Percentiles rank a stretch among this genome's conserved stretches.
Conservation (phyloP, 2,329 filamentous ascomycete genomes). For the Pleoardoris graminearum region DNA sequence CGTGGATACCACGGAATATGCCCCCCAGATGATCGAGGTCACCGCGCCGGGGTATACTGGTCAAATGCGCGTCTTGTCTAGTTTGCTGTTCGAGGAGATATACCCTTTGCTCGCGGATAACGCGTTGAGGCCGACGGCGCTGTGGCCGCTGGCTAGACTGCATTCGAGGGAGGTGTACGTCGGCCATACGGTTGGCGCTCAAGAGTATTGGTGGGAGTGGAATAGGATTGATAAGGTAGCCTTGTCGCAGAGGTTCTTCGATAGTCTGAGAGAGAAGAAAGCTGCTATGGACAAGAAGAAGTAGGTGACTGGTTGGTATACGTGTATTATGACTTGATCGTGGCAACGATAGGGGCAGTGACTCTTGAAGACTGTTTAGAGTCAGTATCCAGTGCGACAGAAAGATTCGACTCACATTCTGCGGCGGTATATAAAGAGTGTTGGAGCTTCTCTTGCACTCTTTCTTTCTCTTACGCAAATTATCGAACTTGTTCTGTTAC, state of each 20-base stretch:
- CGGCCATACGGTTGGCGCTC: slow-evolving; percentile 14
- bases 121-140: slow-evolving; percentile 6
- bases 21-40: slow-evolving; percentile 2
- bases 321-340: too few relatives aligned
- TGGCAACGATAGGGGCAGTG: too few relatives aligned
- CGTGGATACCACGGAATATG: slow-evolving; percentile 11
- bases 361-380: too few relatives aligned
- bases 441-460: too few relatives aligned
- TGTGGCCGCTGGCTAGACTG: slow-evolving; percentile 19
- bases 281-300: neutral
- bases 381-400: too few relatives aligned
- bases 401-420: too few relatives aligned
- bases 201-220: slow-evolving; percentile 21
- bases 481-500: too few relatives aligned
- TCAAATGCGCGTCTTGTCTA: slow-evolving; percentile 13
- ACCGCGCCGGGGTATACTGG: slow-evolving; percentile 13
- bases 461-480: too few relatives aligned
- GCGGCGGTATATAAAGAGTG: too few relatives aligned
- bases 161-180: slow-evolving; percentile 21
- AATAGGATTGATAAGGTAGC: slow-evolving; percentile 3
- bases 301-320: neutral
- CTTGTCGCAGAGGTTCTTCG: slow-evolving; percentile 2
- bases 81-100: slow-evolving; percentile 14
- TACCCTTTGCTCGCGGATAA: slow-evolving; percentile 13
- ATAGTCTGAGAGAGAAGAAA: slow-evolving; percentile 6